Evolutionary conservation across 805 yeast genomes (phyloP).

Genomic region (Maudiozyma serrabonitensis): DNA sequence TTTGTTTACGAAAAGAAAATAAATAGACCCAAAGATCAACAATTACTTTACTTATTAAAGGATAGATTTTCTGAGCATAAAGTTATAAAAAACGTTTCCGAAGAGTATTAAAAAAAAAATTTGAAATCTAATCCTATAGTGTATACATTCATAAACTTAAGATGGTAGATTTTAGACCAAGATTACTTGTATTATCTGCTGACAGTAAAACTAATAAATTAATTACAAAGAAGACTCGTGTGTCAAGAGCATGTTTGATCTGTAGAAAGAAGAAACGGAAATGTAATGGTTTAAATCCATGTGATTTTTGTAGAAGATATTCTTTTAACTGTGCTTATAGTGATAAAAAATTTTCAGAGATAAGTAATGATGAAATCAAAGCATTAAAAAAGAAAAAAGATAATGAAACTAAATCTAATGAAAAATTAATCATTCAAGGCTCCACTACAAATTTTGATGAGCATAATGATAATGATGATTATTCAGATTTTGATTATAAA

Average conservation of each 20-base stretch:
- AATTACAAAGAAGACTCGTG: conserved; percentile 44
- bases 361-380: background rate
- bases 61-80: conserved; percentile 22
- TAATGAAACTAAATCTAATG: background rate
- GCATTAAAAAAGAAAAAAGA: background rate
- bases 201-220: conserved; percentile 17
- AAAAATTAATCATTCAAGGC: background rate
- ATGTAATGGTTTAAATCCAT: conserved; percentile 73
- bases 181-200: conserved; percentile 17
- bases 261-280: conserved; percentile 70
- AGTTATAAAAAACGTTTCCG: background rate
- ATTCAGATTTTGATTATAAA: conserved; percentile 2
- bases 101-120: background rate
- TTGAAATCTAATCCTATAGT: background rate
- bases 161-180: conserved; percentile 8
- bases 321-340: conserved; percentile 4
- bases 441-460: background rate
- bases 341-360: background rate
- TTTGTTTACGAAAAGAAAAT: conserved; percentile 52
- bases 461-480: background rate
- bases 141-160: background rate
- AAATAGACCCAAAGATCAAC: conserved; percentile 45
- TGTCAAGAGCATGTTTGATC: conserved; percentile 65
- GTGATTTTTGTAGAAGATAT: conserved; percentile 42
- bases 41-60: conserved; percentile 42